Percentiles rank a stretch among this genome's conserved stretches.
These are phyloP conservation scores for Helminthosporium solani DNA, from an alignment of 2,329 filamentous ascomycete species.

Conservation along the genomic window DNA sequence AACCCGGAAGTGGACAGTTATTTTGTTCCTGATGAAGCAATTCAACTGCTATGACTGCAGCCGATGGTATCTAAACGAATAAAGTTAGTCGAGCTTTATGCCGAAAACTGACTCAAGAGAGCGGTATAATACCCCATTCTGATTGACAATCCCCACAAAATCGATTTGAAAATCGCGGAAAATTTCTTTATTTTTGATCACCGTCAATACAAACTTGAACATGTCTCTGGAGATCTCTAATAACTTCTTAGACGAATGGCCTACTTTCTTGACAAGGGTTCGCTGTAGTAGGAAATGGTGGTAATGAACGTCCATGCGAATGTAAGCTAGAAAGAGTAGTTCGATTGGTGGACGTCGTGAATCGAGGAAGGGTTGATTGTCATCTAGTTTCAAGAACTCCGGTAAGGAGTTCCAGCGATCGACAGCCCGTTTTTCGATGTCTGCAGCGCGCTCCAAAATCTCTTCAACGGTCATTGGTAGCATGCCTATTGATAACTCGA, in stretches of 20 bases:
- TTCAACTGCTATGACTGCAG: slow-evolving; percentile 47
- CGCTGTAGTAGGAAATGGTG: slow-evolving; percentile 52
- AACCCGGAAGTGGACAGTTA: slow-evolving; percentile 16
- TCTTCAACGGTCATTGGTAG: slow-evolving; percentile 29
- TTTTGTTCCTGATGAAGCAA: slow-evolving; percentile 47
- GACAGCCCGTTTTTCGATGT: slow-evolving; percentile 25
- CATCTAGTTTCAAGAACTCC: slow-evolving; percentile 26
- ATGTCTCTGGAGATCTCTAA: slow-evolving; percentile 42
- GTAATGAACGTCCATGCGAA: slow-evolving; percentile 8
- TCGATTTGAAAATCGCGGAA: slow-evolving; percentile 48
- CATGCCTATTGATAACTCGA: slow-evolving; percentile 56
- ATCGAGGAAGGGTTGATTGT: slow-evolving; percentile 16
- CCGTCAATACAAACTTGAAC: slow-evolving; percentile 40
- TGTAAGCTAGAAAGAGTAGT: slow-evolving; percentile 44
- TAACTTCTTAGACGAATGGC: slow-evolving; percentile 34
- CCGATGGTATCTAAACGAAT: slow-evolving; percentile 35
- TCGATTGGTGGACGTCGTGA: slow-evolving; percentile 39
- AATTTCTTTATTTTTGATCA: slow-evolving; percentile 42
- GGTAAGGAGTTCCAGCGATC: slow-evolving; percentile 28
- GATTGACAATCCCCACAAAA: slow-evolving; percentile 40
- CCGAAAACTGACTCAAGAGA: no score
- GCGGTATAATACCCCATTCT: slow-evolving; percentile 42
- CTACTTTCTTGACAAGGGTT: slow-evolving; percentile 51
- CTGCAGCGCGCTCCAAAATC: slow-evolving; percentile 40
- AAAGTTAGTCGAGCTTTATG: no score